Conservation (phyloP, 495 filamentous ascomycete genomes). For the Oidiodendron maius region DNA sequence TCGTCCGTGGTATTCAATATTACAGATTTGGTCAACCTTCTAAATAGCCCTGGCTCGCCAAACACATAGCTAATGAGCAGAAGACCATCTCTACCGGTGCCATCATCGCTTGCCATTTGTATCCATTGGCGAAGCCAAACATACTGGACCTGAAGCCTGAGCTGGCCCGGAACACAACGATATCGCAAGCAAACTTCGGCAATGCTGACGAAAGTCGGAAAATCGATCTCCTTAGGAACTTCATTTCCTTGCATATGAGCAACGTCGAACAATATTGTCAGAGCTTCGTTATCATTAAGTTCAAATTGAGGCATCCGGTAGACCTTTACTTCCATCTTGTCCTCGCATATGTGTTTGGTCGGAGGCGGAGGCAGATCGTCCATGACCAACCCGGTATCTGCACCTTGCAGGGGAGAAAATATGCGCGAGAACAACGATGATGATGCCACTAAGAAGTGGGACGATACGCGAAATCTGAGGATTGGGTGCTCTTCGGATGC, state of each 20-base stretch:
- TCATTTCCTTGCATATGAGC: slow-evolving; percentile 35
- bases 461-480: slow-evolving; percentile 33
- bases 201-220: slow-evolving; percentile 34
- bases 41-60: slow-evolving; percentile 29
- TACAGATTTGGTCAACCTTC: slow-evolving; percentile 28
- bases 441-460: slow-evolving; percentile 29
- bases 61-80: slow-evolving; percentile 36
- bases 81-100: slow-evolving; percentile 23
- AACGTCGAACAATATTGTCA: slow-evolving; percentile 34
- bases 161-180: slow-evolving; percentile 28
- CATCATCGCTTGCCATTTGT: slow-evolving; percentile 19
- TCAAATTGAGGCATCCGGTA: slow-evolving; percentile 37
- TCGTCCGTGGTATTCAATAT: slow-evolving; percentile 29
- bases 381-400: slow-evolving; percentile 15
- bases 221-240: slow-evolving; percentile 30
- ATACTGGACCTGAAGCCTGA: slow-evolving; percentile 33
- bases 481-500: slow-evolving; percentile 21
- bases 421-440: slow-evolving; percentile 32
- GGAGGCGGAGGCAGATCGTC: slow-evolving; percentile 28
- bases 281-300: slow-evolving; percentile 23
- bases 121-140: slow-evolving; percentile 36
- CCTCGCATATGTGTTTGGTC: slow-evolving; percentile 21
- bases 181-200: slow-evolving; percentile 31
- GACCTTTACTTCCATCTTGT: slow-evolving; percentile 26
- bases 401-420: slow-evolving; percentile 17